These are phyloP conservation scores for Saturnispora mendoncae DNA, from an alignment of 805 yeast genomes.

Conservation along the genomic window DNA sequence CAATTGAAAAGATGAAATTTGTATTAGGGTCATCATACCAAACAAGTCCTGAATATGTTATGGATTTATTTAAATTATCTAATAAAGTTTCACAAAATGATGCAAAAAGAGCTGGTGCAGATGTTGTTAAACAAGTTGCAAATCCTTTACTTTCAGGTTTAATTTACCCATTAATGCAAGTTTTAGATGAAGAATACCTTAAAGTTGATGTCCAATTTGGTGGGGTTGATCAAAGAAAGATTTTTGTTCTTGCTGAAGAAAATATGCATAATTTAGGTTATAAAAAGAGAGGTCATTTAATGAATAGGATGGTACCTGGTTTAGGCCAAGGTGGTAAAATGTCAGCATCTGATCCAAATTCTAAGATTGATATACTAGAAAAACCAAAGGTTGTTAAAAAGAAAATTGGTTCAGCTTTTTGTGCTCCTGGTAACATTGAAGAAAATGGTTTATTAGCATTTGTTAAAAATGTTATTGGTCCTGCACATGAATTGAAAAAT, in stretches of 20 bases:
- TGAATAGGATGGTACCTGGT: slow-evolving; percentile 99
- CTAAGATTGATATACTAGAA: slow-evolving; percentile 88
- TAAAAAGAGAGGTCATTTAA: slow-evolving; percentile 95
- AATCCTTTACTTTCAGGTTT: slow-evolving; percentile 90
- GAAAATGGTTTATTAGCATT: slow-evolving; percentile 88
- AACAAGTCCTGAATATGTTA: slow-evolving; percentile 61
- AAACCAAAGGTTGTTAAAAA: slow-evolving; percentile 81
- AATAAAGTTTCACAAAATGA: slow-evolving; percentile 88
- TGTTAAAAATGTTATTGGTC: slow-evolving; percentile 73
- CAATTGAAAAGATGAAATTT: slow-evolving; percentile 79
- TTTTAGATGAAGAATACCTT: slow-evolving; percentile 87
- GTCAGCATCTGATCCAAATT: slow-evolving; percentile 98
- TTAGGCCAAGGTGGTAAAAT: slow-evolving; percentile 94
- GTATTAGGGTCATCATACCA: slow-evolving; percentile 90
- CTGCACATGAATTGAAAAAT: slow-evolving; percentile 69
- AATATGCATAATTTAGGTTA: slow-evolving; percentile 79
- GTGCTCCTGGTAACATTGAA: slow-evolving; percentile 89
- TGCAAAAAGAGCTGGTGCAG: slow-evolving; percentile 99
- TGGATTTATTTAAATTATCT: slow-evolving; percentile 82
- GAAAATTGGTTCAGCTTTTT: slow-evolving; percentile 86
- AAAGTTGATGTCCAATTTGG: slow-evolving; percentile 93
- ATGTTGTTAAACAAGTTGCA: slow-evolving; percentile 94
- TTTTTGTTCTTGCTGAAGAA: slow-evolving; percentile 94
- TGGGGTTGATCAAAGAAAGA: slow-evolving; percentile 98
- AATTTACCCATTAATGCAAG: slow-evolving; percentile 98